These are phyloP conservation scores for Cladosporium oxysporum DNA, from an alignment of 2,329 filamentous ascomycete genomes.

Conservation along the genomic window DNA sequence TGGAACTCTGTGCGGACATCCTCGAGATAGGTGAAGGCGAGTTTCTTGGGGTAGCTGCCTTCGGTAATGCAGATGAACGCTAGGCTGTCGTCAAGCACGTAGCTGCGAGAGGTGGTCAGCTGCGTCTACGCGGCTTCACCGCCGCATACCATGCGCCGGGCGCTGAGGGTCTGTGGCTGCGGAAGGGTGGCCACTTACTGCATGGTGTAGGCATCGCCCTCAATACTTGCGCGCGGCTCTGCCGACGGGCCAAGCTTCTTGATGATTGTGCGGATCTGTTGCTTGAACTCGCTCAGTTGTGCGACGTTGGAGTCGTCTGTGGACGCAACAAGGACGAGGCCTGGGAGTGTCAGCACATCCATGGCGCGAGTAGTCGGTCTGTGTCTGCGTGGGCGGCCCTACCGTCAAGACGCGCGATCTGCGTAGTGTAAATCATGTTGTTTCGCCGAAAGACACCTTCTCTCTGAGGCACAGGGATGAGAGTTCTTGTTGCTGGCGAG, in stretches of 20 bases:
- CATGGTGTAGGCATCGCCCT: conserved; percentile 78
- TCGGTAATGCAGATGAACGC: conserved; percentile 95
- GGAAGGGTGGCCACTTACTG: conserved; percentile 61
- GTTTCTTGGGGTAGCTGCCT: conserved; percentile 91
- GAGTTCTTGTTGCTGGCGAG: neutral
- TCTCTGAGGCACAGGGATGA: neutral
- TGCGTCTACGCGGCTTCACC: neutral
- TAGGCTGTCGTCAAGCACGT: conserved; percentile 78
- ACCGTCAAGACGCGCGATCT: conserved; percentile 87
- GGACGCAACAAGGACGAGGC: conserved; percentile 91
- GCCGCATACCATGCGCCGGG: neutral
- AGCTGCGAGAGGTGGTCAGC: conserved; percentile 55
- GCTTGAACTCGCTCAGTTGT: conserved; percentile 83
- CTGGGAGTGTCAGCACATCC: neutral
- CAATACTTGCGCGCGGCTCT: conserved; percentile 88
- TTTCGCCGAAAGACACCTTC: neutral
- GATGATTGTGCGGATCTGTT: conserved; percentile 86
- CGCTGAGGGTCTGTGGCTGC: neutral
- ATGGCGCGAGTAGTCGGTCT: conserved; percentile 48
- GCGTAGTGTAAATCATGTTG: conserved; percentile 61
- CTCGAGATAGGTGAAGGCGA: conserved; percentile 96
- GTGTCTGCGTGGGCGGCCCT: conserved; percentile 39
- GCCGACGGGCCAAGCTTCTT: conserved; percentile 85
- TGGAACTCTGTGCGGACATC: conserved; percentile 91
- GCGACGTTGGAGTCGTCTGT: conserved; percentile 84